Evolutionary conservation across 2,329 filamentous ascomycete species (phyloP), one percentile per base, ranked within the genome.

Genomic region (Curvularia eragrostidis): DNA sequence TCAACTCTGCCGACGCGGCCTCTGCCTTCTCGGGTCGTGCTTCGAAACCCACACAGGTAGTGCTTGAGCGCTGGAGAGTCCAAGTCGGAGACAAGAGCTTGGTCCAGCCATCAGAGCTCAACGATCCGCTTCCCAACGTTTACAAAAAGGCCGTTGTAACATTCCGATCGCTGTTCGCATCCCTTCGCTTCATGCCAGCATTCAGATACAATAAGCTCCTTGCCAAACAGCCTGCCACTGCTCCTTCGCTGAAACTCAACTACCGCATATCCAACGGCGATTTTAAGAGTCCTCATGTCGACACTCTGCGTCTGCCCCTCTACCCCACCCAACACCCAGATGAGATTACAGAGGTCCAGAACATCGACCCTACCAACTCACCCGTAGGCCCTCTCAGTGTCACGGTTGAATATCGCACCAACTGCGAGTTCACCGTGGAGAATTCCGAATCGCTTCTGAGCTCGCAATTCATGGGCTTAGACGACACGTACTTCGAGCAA

Each of bases 91-190:
- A 86, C 65, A 79, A 72, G 56, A 64, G 56, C 76, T 82, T 56
- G 74, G 81, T 74, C 74, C 83, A 85, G 72, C 91, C 54, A 68
- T 81, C 80, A 38, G 84, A 87, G 58, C 76, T 87, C 50, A 82
- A 78, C 52, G 81, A 85, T 46, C 81, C 85, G 30, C 81, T 98
- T 50, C 93, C 95, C 13, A 94, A 91, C 51, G 88, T 97, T 57
- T 99, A 99, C 83, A 99, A 99, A 80, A 95, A 96, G 79, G 92
- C 91, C 68, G 96, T 99, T 63, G 90, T 98, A 65, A 87, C 97
- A 68, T 97, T 98, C 78, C 87, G 95, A 59, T 93, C 93, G 1
- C 83, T 99, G 44, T 97, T 91, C 75, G 87, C 91, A 48, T 90
- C 91, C 53, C 87, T 91, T 39, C 89, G 91, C 68, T 85, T 97